Evolutionary conservation across 2,329 filamentous ascomycete species (phyloP).

Genomic region (Diaporthe nobilis): DNA sequence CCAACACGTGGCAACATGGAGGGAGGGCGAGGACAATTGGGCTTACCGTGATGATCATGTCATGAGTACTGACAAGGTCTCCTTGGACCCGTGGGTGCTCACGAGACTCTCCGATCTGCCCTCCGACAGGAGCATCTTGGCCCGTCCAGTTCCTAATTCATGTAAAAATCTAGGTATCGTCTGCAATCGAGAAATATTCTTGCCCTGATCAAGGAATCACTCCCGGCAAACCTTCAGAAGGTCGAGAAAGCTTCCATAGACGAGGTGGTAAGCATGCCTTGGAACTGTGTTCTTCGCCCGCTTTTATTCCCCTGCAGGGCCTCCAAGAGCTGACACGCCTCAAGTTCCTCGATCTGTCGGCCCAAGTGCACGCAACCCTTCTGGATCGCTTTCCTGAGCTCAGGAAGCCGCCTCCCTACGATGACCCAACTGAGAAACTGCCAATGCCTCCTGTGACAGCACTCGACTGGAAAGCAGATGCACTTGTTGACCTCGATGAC

Average conservation of each 20-base stretch:
- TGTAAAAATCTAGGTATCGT: constrained; percentile 68
- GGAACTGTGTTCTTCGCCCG: not conserved
- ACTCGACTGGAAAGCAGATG: constrained; percentile 87
- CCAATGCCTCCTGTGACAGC: constrained; percentile 78
- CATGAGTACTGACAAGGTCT: constrained; percentile 90
- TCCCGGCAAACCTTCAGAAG: constrained; percentile 76
- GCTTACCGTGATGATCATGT: constrained; percentile 88
- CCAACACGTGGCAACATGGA: constrained; percentile 96
- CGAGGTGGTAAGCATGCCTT: constrained; percentile 71
- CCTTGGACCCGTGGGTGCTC: constrained; percentile 76
- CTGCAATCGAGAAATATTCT: constrained; percentile 88
- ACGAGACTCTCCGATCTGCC: not conserved
- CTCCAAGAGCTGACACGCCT: not conserved
- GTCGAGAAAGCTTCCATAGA: constrained; percentile 97
- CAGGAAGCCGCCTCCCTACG: constrained; percentile 75
- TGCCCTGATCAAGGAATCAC: constrained; percentile 79
- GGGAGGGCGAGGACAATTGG: constrained; percentile 93
- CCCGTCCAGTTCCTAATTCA: not conserved
- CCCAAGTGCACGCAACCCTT: constrained; percentile 83
- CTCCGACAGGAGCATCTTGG: not conserved
- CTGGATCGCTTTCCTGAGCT: constrained; percentile 84
- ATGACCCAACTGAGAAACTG: constrained; percentile 78
- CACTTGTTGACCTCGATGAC: constrained; percentile 83
- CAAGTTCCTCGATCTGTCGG: constrained; percentile 86
- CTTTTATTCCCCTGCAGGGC: not conserved